These are phyloP conservation scores for Thelephora ganbajun DNA, from an alignment of 768 basidiomycete species.

Conservation along the genomic window DNA sequence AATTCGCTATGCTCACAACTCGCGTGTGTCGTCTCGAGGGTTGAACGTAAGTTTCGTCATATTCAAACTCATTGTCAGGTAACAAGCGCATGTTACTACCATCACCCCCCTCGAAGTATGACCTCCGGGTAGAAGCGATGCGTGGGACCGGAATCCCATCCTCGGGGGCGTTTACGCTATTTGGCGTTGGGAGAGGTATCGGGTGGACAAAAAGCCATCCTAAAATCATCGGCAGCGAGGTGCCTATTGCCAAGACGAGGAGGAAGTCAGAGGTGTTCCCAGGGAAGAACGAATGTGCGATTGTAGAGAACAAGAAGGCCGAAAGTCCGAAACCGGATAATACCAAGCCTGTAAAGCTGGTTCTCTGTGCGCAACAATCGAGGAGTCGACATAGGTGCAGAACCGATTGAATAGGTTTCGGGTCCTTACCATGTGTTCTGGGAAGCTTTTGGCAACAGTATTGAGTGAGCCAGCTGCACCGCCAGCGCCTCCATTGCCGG, in stretches of 20 bases:
- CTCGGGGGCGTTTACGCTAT: conserved; percentile 11
- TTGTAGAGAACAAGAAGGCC: conserved; percentile 76
- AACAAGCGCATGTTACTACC: conserved; percentile 15
- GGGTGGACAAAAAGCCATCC: conserved; percentile 62
- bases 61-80: conserved; percentile 10
- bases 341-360: conserved; percentile 63
- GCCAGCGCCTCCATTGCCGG: conserved; percentile 65
- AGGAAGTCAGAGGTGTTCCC: conserved; percentile 73
- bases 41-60: conserved; percentile 11
- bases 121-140: conserved; percentile 6
- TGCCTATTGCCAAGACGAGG: conserved; percentile 62
- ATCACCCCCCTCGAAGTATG: conserved; percentile 14
- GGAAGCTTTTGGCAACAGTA: conserved; percentile 72
- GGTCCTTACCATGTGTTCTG: conserved; percentile 45
- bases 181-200: conserved; percentile 39
- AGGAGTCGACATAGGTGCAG: neutral
- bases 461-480: conserved; percentile 64
- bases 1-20: conserved; percentile 5
- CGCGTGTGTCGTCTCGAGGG: conserved; percentile 10
- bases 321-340: conserved; percentile 84
- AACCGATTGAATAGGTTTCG: neutral
- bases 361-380: conserved; percentile 35
- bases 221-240: conserved; percentile 65
- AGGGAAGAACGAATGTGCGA: conserved; percentile 58
- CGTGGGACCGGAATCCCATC: conserved; percentile 3